A percentile compares a stretch with the other conserved stretches of the same genome.
Evolutionary conservation across 345 rosid species (phyloP).

Genomic region (Conringia planisiliqua): DNA sequence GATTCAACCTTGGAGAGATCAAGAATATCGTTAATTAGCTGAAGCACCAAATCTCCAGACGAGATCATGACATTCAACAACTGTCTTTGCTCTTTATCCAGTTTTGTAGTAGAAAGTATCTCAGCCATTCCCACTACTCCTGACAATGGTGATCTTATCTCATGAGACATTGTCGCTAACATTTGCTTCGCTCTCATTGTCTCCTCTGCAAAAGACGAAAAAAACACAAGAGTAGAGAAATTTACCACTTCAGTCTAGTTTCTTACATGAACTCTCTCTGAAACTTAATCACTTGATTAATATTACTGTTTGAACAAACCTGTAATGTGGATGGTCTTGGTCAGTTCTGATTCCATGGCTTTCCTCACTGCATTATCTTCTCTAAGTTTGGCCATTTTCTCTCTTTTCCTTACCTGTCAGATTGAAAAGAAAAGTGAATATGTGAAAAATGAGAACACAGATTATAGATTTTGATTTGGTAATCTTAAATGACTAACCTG

Average conservation of each 20-base stretch:
- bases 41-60: slow-evolving; percentile 95
- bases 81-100: slow-evolving; percentile 73
- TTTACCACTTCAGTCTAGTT: background rate
- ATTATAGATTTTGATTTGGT: background rate
- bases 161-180: slow-evolving; percentile 98
- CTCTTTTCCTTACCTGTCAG: slow-evolving; percentile 72
- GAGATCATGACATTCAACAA: slow-evolving; percentile 88
- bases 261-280: background rate
- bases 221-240: background rate
- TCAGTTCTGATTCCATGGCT: slow-evolving; percentile 93
- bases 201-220: slow-evolving; percentile 59
- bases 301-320: slow-evolving; percentile 39
- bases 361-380: slow-evolving; percentile 95
- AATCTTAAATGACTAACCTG: slow-evolving; percentile 49
- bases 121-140: slow-evolving; percentile 98
- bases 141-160: slow-evolving; percentile 90
- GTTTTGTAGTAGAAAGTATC: slow-evolving; percentile 74
- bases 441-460: background rate
- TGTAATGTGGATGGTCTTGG: slow-evolving; percentile 93
- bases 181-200: slow-evolving; percentile 97
- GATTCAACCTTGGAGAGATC: slow-evolving; percentile 99
- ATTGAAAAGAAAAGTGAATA: background rate
- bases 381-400: slow-evolving; percentile 80
- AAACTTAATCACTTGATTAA: background rate
- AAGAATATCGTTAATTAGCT: slow-evolving; percentile 88